Evolutionary conservation across 441 rosid genomes (phyloP).

Genomic region (Adansonia gregorii): DNA sequence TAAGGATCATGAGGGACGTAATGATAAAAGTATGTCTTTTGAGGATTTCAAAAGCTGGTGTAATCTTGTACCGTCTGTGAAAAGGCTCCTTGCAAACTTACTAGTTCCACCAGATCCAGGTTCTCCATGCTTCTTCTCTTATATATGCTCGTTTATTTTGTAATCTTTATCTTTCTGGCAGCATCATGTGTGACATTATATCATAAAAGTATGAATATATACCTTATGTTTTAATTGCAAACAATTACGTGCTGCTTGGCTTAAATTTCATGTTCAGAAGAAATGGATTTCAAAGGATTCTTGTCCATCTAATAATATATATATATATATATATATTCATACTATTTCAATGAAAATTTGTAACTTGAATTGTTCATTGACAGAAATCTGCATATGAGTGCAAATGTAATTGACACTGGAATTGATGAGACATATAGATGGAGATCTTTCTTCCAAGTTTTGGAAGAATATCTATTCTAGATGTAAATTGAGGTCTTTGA

Average conservation of each 20-base stretch:
- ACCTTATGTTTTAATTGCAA: not conserved
- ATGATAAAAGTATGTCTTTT: slow-evolving; percentile 65
- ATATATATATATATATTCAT: not conserved
- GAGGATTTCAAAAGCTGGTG: slow-evolving; percentile 81
- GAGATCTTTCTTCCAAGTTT: no score
- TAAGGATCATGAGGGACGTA: slow-evolving; percentile 41
- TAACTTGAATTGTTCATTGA: not conserved
- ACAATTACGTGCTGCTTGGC: not conserved
- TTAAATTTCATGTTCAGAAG: not conserved
- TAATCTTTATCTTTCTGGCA: slow-evolving; percentile 1
- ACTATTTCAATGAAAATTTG: not conserved
- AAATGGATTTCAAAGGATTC: not conserved
- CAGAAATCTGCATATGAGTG: not conserved
- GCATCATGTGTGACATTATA: not conserved
- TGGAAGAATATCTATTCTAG: no score
- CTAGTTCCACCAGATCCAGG: slow-evolving; percentile 69
- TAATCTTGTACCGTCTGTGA: slow-evolving; percentile 59
- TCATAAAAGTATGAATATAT: slow-evolving; percentile 16
- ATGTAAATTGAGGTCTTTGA: no score
- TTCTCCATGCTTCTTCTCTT: slow-evolving; percentile 30
- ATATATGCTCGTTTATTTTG: not conserved
- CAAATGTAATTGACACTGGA: not conserved
- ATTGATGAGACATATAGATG: not conserved
- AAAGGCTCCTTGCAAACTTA: slow-evolving; percentile 88
- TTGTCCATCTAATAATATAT: not conserved